phyloP scores from a whole-genome alignment of 2,329 filamentous ascomycete species.

The Canariomyces notabilis region DNA sequence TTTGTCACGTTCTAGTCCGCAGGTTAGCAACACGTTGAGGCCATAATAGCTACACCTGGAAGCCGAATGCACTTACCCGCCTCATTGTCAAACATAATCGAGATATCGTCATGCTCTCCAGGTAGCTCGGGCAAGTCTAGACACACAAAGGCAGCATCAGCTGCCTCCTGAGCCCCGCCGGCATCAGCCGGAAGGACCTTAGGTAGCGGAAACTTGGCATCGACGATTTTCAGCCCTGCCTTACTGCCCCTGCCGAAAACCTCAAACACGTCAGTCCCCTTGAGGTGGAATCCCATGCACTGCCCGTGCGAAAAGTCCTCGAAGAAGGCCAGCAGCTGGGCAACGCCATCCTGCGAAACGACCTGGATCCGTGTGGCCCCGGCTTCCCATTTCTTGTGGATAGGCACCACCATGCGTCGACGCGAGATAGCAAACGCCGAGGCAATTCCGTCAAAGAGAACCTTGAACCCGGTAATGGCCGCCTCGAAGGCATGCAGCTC shows the following conservation, averaged over 20 bases:
- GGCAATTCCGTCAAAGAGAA: constrained; percentile 69
- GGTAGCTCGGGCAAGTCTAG: constrained; percentile 84
- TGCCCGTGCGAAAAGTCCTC: constrained; percentile 81
- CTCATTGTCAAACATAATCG: constrained; percentile 76
- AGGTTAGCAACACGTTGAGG: constrained; percentile 8
- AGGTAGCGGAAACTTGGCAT: constrained; percentile 85
- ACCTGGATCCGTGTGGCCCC: constrained; percentile 75
- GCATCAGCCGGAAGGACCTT: constrained; percentile 39
- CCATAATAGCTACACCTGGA: not conserved
- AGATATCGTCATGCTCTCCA: constrained; percentile 88
- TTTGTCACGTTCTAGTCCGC: constrained; percentile 47
- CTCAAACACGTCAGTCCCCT: constrained; percentile 79
- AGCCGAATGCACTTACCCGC: constrained; percentile 52
- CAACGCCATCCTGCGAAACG: constrained; percentile 66
- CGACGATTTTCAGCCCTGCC: constrained; percentile 70
- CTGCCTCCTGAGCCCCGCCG: constrained; percentile 40
- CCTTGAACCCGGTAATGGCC: constrained; percentile 73
- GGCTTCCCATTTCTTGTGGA: constrained; percentile 92
- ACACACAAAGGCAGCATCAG: constrained; percentile 71
- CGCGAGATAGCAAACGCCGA: constrained; percentile 75
- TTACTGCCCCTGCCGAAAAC: constrained; percentile 59
- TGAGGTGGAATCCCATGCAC: constrained; percentile 84
- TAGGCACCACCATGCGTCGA: constrained; percentile 82
- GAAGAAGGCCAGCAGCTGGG: constrained; percentile 82
- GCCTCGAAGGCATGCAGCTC: constrained; percentile 75